Evolutionary conservation across 148 eudicot species (phyloP).

Genomic region (Chenopodium album): DNA sequence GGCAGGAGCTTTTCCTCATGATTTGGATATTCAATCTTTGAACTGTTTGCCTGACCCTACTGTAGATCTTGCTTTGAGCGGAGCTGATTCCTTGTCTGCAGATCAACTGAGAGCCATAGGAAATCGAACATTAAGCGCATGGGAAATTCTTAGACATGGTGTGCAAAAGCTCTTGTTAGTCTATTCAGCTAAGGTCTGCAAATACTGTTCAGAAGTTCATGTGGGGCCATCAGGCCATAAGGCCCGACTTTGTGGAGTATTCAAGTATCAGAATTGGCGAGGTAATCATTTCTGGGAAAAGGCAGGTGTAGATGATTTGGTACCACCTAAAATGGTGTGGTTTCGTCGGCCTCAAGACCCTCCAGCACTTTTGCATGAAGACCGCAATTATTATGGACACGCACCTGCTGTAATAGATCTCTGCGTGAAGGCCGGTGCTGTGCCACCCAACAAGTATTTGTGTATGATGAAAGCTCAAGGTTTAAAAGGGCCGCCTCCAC

Average conservation of each 20-base stretch:
- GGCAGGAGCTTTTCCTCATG: conserved; percentile 63
- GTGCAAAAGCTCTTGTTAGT: conserved; percentile 63
- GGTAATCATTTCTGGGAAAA: conserved; percentile 82
- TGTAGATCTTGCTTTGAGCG: conserved; percentile 9
- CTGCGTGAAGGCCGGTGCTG: conserved; percentile 67
- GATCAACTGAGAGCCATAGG: conserved; percentile 46
- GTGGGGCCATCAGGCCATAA: conserved; percentile 95
- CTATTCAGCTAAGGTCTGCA: conserved; percentile 73
- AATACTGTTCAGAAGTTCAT: conserved; percentile 82
- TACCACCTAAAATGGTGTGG: conserved; percentile 79
- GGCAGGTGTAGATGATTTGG: conserved; percentile 77
- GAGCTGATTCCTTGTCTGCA: conserved; percentile 37
- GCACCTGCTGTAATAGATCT: conserved; percentile 94
- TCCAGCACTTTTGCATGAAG: conserved; percentile 50
- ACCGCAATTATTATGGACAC: conserved; percentile 75
- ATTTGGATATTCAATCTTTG: conserved; percentile 24
- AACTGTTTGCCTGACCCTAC: conserved; percentile 8
- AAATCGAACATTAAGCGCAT: conserved; percentile 53
- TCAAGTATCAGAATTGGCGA: conserved; percentile 69
- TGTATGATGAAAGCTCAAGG: conserved; percentile 86
- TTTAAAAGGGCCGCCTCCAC: conserved; percentile 40
- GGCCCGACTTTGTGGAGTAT: conserved; percentile 89
- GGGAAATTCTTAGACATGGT: conserved; percentile 70
- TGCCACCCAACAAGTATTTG: conserved; percentile 49
- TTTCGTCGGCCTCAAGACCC: conserved; percentile 78